phyloP scores from a whole-genome alignment of 2,329 filamentous ascomycete species.

The Trichoderma sp. region DNA sequence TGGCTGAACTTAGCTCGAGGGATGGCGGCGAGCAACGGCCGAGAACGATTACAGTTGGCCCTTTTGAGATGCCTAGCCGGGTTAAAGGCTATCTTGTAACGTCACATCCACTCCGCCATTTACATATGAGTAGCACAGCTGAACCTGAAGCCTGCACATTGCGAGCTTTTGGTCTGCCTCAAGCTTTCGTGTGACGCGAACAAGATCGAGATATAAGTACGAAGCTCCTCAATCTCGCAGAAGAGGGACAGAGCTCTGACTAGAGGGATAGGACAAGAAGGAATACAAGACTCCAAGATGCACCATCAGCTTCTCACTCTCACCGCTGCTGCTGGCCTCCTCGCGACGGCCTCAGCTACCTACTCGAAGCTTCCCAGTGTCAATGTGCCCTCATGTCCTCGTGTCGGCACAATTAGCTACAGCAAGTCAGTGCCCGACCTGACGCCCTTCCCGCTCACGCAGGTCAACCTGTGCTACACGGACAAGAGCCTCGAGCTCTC shows the following conservation, averaged over 20 bases:
- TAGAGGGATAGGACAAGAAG: not conserved
- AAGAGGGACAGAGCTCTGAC: not conserved
- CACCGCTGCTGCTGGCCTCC: constrained; percentile 10
- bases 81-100: constrained; percentile 19
- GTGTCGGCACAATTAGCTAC: constrained; percentile 38
- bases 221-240: not conserved
- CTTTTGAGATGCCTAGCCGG: constrained; percentile 14
- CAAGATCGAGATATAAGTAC: constrained; percentile 1
- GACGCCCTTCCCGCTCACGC: constrained; percentile 42
- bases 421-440: constrained; percentile 43
- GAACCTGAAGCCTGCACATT: not conserved
- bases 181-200: not conserved
- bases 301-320: constrained; percentile 1
- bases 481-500: constrained; percentile 39
- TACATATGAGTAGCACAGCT: not conserved
- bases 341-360: constrained; percentile 7
- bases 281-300: not conserved
- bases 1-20: constrained; percentile 8
- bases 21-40: not conserved
- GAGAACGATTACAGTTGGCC: constrained; percentile 8
- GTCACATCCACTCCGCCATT: constrained; percentile 19
- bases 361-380: constrained; percentile 29
- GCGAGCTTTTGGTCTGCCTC: not conserved
- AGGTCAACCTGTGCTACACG: constrained; percentile 49
- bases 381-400: constrained; percentile 41